Percentiles rank a stretch among this genome's conserved stretches.
These are phyloP conservation scores for Mycena rosella DNA, from an alignment of 768 basidiomycete species.

Conservation along the genomic window DNA sequence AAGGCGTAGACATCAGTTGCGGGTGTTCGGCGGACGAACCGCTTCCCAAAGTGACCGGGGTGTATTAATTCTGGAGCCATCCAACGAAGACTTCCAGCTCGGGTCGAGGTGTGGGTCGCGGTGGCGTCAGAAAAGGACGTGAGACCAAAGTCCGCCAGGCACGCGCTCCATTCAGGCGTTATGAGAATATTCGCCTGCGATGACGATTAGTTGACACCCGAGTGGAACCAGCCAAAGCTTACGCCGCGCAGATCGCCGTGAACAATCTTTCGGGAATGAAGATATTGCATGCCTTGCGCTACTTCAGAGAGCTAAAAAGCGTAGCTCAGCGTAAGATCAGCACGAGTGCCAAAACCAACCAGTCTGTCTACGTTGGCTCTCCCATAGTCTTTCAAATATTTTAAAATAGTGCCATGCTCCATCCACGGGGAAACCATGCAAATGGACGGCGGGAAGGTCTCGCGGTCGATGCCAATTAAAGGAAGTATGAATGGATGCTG, in stretches of 20 bases:
- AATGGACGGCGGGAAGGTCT: slow-evolving; percentile 40
- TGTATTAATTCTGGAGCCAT: slow-evolving; percentile 52
- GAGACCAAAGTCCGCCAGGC: slow-evolving; percentile 51
- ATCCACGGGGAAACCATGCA: slow-evolving; percentile 49
- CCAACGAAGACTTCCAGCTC: slow-evolving; percentile 47
- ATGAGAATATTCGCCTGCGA: slow-evolving; percentile 47
- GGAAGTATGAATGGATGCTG: slow-evolving; percentile 45
- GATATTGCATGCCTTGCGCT: slow-evolving; percentile 26
- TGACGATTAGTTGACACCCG: slow-evolving; percentile 1
- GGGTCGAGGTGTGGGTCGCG: slow-evolving; percentile 37
- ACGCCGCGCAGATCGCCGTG: slow-evolving; percentile 40
- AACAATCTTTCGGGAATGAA: slow-evolving; percentile 36
- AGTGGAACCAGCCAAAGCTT: neutral
- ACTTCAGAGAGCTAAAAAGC: slow-evolving; percentile 35
- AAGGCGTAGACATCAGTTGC: slow-evolving; percentile 50
- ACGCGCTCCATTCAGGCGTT: slow-evolving; percentile 44
- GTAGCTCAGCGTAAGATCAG: neutral
- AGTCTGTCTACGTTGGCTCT: slow-evolving; percentile 37
- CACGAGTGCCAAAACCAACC: slow-evolving; percentile 2
- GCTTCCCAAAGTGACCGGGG: slow-evolving; percentile 42
- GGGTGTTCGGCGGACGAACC: slow-evolving; percentile 41
- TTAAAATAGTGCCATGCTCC: slow-evolving; percentile 41
- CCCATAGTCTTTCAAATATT: slow-evolving; percentile 39
- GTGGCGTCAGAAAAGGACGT: slow-evolving; percentile 46
- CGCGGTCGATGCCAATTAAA: slow-evolving; percentile 45